Evolutionary conservation across 2,329 filamentous ascomycete genomes (phyloP).

Genomic region (Venturia effusa): DNA sequence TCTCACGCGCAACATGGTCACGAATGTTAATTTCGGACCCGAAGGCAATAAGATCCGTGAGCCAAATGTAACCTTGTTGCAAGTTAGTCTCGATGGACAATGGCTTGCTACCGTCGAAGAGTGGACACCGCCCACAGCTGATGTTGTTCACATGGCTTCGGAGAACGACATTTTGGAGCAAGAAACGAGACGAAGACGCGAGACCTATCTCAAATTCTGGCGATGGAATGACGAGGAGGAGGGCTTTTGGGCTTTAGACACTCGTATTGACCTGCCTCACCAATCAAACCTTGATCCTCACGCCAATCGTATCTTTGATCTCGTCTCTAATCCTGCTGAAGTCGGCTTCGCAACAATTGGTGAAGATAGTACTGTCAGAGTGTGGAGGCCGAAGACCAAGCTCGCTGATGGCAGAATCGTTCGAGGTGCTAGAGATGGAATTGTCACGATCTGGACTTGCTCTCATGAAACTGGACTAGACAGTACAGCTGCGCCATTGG

Average conservation of each 20-base stretch:
- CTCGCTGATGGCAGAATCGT: slow-evolving; percentile 57
- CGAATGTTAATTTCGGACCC: slow-evolving; percentile 64
- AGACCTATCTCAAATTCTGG: slow-evolving; percentile 91
- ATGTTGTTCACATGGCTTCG: slow-evolving; percentile 48
- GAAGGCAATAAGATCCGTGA: slow-evolving; percentile 63
- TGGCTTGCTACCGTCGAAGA: slow-evolving; percentile 91
- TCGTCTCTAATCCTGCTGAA: slow-evolving; percentile 58
- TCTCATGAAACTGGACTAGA: slow-evolving; percentile 18
- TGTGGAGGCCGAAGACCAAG: slow-evolving; percentile 70
- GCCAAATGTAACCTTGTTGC: slow-evolving; percentile 64
- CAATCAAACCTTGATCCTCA: slow-evolving; percentile 35
- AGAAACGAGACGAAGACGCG: slow-evolving; percentile 42
- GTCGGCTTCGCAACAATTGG: slow-evolving; percentile 77
- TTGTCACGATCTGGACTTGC: slow-evolving; percentile 47
- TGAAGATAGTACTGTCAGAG: slow-evolving; percentile 62
- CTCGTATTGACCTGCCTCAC: slow-evolving; percentile 78
- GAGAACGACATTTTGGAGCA: slow-evolving; percentile 20
- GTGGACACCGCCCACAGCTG: slow-evolving; percentile 66
- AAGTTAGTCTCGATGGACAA: slow-evolving; percentile 67
- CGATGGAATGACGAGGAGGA: slow-evolving; percentile 46
- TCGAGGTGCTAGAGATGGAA: slow-evolving; percentile 46
- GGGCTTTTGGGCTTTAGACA: slow-evolving; percentile 59
- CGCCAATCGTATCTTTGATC: slow-evolving; percentile 53
- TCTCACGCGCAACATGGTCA: slow-evolving; percentile 76
- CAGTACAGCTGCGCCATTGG: slow-evolving; percentile 11